A percentile compares a stretch with the other conserved stretches of the same genome.
Conservation (phyloP, 257 asterid genomes). For the Nicotiana benthamiana region DNA sequence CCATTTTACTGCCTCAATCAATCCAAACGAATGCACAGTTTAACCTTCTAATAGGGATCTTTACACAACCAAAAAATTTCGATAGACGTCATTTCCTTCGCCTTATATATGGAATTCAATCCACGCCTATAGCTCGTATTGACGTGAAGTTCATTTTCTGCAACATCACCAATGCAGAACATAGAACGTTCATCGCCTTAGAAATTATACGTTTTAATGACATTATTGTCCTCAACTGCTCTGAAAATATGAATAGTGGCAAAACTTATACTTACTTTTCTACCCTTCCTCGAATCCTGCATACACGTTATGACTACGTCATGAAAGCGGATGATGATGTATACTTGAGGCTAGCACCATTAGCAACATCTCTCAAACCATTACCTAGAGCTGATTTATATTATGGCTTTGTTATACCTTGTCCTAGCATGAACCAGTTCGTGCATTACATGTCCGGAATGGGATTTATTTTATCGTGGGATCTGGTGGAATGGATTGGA, state of each 20-base stretch:
- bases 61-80: slow-evolving; percentile 47
- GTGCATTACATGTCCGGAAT: slow-evolving; percentile 76
- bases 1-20: not conserved
- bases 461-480: slow-evolving; percentile 79
- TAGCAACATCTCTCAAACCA: slow-evolving; percentile 41
- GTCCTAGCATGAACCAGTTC: slow-evolving; percentile 66
- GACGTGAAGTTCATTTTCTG: slow-evolving; percentile 53
- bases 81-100: slow-evolving; percentile 75
- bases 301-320: slow-evolving; percentile 45
- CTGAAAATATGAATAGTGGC: slow-evolving; percentile 65
- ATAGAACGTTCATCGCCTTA: slow-evolving; percentile 33
- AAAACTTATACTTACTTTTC: slow-evolving; percentile 67
- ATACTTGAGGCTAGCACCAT: slow-evolving; percentile 43
- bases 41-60: slow-evolving; percentile 50
- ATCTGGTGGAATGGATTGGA: slow-evolving; percentile 64
- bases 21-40: slow-evolving; percentile 18
- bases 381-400: slow-evolving; percentile 52
- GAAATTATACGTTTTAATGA: slow-evolving; percentile 65
- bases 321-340: slow-evolving; percentile 87
- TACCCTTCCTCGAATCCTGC: slow-evolving; percentile 42
- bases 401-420: slow-evolving; percentile 75
- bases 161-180: slow-evolving; percentile 54
- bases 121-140: slow-evolving; percentile 33
- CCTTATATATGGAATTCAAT: slow-evolving; percentile 51
- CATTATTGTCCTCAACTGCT: slow-evolving; percentile 51